Evolutionary conservation across 1,139 yeast species (phyloP).

Genomic region (Geotrichum fermentans): DNA sequence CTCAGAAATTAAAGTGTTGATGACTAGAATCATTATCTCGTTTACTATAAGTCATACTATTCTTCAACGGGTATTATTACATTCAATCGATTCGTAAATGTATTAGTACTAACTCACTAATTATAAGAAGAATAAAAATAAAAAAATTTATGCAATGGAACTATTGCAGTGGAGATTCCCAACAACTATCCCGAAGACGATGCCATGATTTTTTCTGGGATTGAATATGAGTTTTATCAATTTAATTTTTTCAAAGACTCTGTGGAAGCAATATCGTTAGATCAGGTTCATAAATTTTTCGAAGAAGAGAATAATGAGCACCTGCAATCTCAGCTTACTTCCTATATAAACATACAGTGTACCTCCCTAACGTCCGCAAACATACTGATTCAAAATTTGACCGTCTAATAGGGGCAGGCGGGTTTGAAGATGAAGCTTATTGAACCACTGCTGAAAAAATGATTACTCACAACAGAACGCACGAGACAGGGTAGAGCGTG

Average conservation of each 20-base stretch:
- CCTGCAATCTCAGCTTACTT: conserved; percentile 37
- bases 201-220: conserved; percentile 35
- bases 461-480: too few relatives aligned
- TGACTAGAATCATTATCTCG: conserved; percentile 39
- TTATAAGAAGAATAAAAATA: too few relatives aligned
- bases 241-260: conserved; percentile 38
- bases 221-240: conserved; percentile 39
- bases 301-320: conserved; percentile 40
- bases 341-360: conserved; percentile 39
- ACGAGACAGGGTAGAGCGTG: too few relatives aligned
- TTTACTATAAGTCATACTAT: conserved; percentile 35
- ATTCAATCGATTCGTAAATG: too few relatives aligned
- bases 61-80: conserved; percentile 26
- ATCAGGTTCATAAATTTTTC: conserved; percentile 36
- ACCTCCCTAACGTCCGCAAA: conserved; percentile 38
- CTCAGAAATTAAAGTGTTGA: conserved; percentile 37
- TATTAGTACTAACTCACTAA: too few relatives aligned
- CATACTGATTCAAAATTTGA: conserved; percentile 36
- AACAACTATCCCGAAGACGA: conserved; percentile 34
- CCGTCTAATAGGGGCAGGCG: conserved; percentile 31
- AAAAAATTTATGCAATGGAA: too few relatives aligned
- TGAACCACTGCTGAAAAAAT: too few relatives aligned
- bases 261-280: conserved; percentile 37
- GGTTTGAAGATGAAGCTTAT: too few relatives aligned
- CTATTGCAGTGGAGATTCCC: too few relatives aligned